Evolutionary conservation across 164 flowering plant genomes (phyloP), one percentile per base, ranked within the genome.

Genomic region (Piper betle): DNA sequence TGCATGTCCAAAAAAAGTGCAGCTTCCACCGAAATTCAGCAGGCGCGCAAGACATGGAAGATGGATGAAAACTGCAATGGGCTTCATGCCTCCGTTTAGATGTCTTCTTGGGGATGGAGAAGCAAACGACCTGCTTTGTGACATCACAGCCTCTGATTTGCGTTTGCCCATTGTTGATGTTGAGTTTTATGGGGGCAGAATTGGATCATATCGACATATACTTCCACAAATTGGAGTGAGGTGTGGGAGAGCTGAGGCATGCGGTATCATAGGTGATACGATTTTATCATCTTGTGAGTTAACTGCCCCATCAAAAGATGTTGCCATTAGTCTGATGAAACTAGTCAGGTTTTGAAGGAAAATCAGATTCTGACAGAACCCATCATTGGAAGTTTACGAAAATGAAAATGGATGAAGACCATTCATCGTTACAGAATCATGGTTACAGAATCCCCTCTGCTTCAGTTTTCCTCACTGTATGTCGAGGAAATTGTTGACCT

Each of bases 231-330:
- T 80, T 16, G 93, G 93, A 4, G 87, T 86, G 33, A 82, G 71
- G 79, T 77, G 68, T 42, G 81, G 77, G 17, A 73, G 37, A 39
- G 65, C 62, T 38, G 81, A 84, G 68, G 87, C 81, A 2, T 84
- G 83, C 55, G 2, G 50, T 37, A 81, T 67, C 58, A 80, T 84
- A 46, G 84, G 81, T 39, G 62, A 74, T 7, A 83, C 58, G 50
- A 43, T 43, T 65, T 77, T 85, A 19, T 74, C 78, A 80, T 59
- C 71, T 25, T 80, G 78, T 13, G 69, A 68, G 12, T 56, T 67
- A 1, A 74, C 72, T 4, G 64, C 58, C 40, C 42, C 81, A 54
- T 75, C 79, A 3, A 73, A 25, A 63, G 61, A 39, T 42, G 63
- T 72, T 53, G 84, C 82, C 33, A 53, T 77, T 42, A 75, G 76